Evolutionary conservation across 2,329 filamentous ascomycete genomes (phyloP), one percentile per base, ranked within the genome.

Genomic region (Stagonosporopsis vannaccii): DNA sequence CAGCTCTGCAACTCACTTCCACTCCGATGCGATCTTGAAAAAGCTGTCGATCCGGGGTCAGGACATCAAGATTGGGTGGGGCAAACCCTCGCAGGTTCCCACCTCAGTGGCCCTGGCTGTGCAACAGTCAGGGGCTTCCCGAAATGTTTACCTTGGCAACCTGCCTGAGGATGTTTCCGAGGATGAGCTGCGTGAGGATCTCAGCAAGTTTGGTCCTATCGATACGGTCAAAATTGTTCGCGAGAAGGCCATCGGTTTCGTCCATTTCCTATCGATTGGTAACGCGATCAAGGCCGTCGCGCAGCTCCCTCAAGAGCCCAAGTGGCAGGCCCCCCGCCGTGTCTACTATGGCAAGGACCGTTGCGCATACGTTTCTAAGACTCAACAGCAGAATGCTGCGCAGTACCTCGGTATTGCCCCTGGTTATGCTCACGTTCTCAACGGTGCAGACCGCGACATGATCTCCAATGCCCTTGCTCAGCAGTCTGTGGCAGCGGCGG

Each of bases 11-110:
- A 98, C 94, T 20, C 95, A 99, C 77, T 99, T 99, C 81, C 95
- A 99, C 82, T 99, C 95, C 19, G 95, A 99, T 83, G 95, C 95
- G 67, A 99, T 99, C 79, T 86, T 99, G 85, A 99, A 99, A 84
- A 99, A 98, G 84, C 87, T 99, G 75, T 93, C 93, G 70, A 96
- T 99, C 81, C 93, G 96, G 79, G 94, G 94, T 23, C 95, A 98
- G 81, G 95, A 99, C 76, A 97, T 99, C 82, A 99, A 99, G 84
- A 93, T 99, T 70, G 95, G 95, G 61, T 99, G 95, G 95, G 95
- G 95, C 62, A 99, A 99, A 80, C 94, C 95, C 28, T 98, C 95
- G 3, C 94, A 97, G 78, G 95, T 99, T 0, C 95, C 95, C 3
- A 98, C 94, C 2, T 98, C 95, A 2, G 95, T 99, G 42, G 92